Base-by-base conservation (phyloP, 2,329 filamentous ascomycete genomes). In the Colletotrichum shisoi region DNA sequence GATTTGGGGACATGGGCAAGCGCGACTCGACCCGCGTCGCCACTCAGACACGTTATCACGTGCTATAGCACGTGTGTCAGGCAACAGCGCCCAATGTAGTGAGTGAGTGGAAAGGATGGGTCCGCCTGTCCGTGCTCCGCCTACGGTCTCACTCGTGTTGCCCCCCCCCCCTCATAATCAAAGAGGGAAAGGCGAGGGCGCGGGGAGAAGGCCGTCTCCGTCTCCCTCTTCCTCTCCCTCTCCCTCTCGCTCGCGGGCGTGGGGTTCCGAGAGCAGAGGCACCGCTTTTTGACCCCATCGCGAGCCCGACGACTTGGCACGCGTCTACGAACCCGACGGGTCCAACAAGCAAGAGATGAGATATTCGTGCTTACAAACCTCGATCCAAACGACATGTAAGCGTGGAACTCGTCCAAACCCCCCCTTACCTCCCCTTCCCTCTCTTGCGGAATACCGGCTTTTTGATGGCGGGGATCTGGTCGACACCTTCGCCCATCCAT, bases 1-100 rank as follows among this genome's bases (percentile, higher is more conserved):
- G 54, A 53, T 40, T 42, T 56, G 49, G 39, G 17, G 34, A 53
- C 21, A 21, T 39, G 6, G 31, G 61, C 52, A 69, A 63, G 66
- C 68, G 68, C 68, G 68, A 70, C 62, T 51, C 15, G 49, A 54
- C 57, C 51, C 68, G 68, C 68, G 68, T 70, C 66, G 62, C 62
- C 65, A 61, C 68, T 57, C 57, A 62, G 53, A 53, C 68, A 70
- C 68, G 68, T 5, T 45, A 31, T 64, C 62, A 64, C 51, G 19
- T 46, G 27, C 13, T 11, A 2, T 4, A 1, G 11, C 49, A 37
- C 42, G 56, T 48, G 56, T 31, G 4, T 2, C 8, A 58, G 56
- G 44, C 56, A 48, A 5, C 44, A 58, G 19, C 19, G 31, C 34
- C 56, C 42, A 39, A 37, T 46, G 9, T 12, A 17, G 27, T 12